phyloP scores from a whole-genome alignment of 768 basidiomycete genomes.

The Rhodotorula kratochvilovae region DNA sequence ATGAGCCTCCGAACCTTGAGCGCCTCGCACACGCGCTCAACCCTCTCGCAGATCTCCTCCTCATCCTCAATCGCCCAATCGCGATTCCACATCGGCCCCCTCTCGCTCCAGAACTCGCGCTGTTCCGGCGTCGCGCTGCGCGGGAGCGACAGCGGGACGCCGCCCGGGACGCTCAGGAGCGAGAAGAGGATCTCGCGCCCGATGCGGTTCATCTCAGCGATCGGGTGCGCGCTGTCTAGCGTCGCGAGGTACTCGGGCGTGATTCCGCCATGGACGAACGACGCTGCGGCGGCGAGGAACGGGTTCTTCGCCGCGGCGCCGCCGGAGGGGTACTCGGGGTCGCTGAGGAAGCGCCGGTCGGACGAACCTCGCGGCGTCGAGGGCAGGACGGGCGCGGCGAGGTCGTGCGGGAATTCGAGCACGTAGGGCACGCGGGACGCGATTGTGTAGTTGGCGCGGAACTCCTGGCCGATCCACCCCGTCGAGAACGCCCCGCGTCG shows the following conservation, averaged over 20 bases:
- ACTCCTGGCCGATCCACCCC: constrained; percentile 49
- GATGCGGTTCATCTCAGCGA: constrained; percentile 66
- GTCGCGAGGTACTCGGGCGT: constrained; percentile 65
- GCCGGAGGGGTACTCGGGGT: constrained; percentile 35
- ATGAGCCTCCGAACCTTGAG: constrained; percentile 83
- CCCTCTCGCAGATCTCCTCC: constrained; percentile 61
- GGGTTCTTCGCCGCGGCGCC: constrained; percentile 44
- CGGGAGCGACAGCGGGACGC: constrained; percentile 53
- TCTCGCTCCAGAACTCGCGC: constrained; percentile 62
- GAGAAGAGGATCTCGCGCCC: constrained; percentile 64
- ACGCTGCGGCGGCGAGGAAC: constrained; percentile 72
- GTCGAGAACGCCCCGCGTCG: constrained; percentile 34
- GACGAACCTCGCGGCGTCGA: constrained; percentile 43
- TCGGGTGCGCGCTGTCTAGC: constrained; percentile 51
- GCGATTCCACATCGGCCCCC: constrained; percentile 77
- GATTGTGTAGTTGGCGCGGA: constrained; percentile 73
- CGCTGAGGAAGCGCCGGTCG: constrained; percentile 42
- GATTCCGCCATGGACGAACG: constrained; percentile 91
- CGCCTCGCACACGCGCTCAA: constrained; percentile 64
- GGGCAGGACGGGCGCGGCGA: constrained; percentile 35
- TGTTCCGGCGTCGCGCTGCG: constrained; percentile 63
- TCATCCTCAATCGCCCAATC: constrained; percentile 79
- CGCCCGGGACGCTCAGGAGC: constrained; percentile 56
- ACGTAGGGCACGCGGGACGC: constrained; percentile 66
- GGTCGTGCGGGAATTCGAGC: constrained; percentile 55